phyloP scores from a whole-genome alignment of 1,284 basidiomycete species.

The Rhodotorula sp. region DNA sequence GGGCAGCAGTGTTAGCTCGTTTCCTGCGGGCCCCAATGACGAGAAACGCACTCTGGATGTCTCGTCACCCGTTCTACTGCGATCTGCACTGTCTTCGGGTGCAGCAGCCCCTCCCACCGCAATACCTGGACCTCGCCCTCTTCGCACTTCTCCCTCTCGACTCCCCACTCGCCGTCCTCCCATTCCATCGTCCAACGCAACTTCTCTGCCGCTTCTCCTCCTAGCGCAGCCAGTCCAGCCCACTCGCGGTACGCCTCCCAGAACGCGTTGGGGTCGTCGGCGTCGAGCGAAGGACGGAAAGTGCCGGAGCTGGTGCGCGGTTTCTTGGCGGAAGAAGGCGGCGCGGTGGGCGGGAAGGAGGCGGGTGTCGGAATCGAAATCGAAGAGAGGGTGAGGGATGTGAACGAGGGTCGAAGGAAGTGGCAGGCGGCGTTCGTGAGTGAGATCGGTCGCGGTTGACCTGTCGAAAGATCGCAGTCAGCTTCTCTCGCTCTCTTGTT shows the following conservation, averaged over 20 bases:
- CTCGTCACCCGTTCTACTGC: background rate
- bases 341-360: background rate
- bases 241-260: constrained; percentile 32
- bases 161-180: constrained; percentile 11
- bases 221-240: constrained; percentile 18
- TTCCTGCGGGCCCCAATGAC: too few species aligned
- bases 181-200: constrained; percentile 8
- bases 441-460: background rate
- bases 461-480: background rate
- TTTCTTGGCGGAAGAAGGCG: background rate
- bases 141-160: constrained; percentile 1
- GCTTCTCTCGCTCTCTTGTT: background rate
- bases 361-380: background rate
- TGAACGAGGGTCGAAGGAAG: background rate
- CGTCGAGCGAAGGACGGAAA: background rate
- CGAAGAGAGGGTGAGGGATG: background rate
- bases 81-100: constrained; percentile 1
- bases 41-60: background rate
- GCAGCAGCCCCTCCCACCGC: constrained; percentile 23
- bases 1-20: background rate
- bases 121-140: background rate
- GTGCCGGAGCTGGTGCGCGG: constrained; percentile 16
- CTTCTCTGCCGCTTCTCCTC: background rate
- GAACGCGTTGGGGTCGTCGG: constrained; percentile 6
- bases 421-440: background rate